Base-by-base conservation (phyloP, 345 rosid species). In the Pugionium dolabratum region DNA sequence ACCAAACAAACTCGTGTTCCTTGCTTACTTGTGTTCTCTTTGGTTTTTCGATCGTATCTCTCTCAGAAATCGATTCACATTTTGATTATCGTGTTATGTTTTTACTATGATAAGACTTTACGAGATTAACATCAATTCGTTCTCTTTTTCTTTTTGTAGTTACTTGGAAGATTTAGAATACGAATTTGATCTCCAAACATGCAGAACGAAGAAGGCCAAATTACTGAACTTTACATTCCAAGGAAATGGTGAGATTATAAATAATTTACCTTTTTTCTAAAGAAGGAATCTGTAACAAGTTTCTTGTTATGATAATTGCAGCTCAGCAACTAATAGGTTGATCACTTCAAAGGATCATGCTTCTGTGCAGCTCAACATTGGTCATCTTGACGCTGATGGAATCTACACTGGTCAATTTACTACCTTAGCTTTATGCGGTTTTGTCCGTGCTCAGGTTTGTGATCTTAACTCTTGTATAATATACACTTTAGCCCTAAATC, bases 171-270 rank as follows among this genome's bases (percentile, higher is more conserved):
- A 18, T 18, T 18, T 18, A 18, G 18, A 18, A 18, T 18, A 18
- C 18, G 18, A 18, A 18, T 18, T 18, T 18, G 18, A 39, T 32
- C 36, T 43, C 66, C 6, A 75, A 83, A 84, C 82, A 88, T 88
- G 96, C 92, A 88, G 85, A 88, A 88, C 83, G 96, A 86, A 49
- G 96, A 89, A 62, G 96, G 92, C 3, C 83, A 86, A 35, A 80
- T 78, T 70, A 89, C 83, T 80, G 92, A 89, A 59, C 84, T 89
- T 4, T 86, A 86, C 82, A 86, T 86, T 71, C 96, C 92, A 51
- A 81, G 92, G 72, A 89, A 89, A 66, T 86, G 93, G 96, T 89
- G 67, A 43, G 28, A 45, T 1, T 43, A 1, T 5, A 9, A 31
- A 37, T 4, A 5, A 31, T 7, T 2, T 3, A 4, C 37, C 31